Evolutionary conservation across 2,329 filamentous ascomycete genomes (phyloP).

Genomic region (Hypoxylon sp.): DNA sequence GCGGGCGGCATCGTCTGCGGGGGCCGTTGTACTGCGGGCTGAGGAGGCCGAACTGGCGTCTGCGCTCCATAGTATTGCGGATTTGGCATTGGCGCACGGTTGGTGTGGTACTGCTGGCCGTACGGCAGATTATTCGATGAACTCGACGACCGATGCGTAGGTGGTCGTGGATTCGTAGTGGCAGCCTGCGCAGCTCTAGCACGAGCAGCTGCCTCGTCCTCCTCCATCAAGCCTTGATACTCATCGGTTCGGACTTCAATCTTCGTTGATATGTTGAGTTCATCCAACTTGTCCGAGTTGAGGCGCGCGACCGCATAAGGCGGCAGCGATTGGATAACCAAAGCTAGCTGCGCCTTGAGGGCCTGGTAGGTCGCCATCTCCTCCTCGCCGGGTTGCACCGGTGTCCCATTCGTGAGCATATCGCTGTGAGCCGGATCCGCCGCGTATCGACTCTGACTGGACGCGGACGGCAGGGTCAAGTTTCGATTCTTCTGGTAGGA

Average conservation of each 20-base stretch:
- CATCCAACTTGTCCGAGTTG: slow-evolving; percentile 86
- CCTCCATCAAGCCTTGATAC: slow-evolving; percentile 85
- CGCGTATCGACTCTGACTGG: slow-evolving; percentile 72
- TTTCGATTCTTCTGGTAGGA: slow-evolving; percentile 87
- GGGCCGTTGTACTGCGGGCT: slow-evolving; percentile 59
- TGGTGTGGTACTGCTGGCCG: slow-evolving; percentile 64
- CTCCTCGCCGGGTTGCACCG: slow-evolving; percentile 76
- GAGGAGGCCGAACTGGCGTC: slow-evolving; percentile 59
- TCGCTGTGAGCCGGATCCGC: slow-evolving; percentile 76
- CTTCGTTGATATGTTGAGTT: slow-evolving; percentile 85
- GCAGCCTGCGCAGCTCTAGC: slow-evolving; percentile 61
- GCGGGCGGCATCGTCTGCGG: slow-evolving; percentile 58
- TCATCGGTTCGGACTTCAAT: slow-evolving; percentile 80
- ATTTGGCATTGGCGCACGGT: slow-evolving; percentile 61
- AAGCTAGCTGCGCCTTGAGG: slow-evolving; percentile 80
- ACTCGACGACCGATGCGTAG: slow-evolving; percentile 57
- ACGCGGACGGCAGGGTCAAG: slow-evolving; percentile 71
- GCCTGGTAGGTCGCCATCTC: slow-evolving; percentile 76
- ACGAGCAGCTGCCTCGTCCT: slow-evolving; percentile 77
- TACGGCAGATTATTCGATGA: slow-evolving; percentile 62
- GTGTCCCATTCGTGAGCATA: slow-evolving; percentile 76
- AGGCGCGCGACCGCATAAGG: slow-evolving; percentile 90
- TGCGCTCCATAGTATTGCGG: slow-evolving; percentile 63
- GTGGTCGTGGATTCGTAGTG: slow-evolving; percentile 58
- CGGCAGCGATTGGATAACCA: slow-evolving; percentile 82